A percentile compares a stretch with the other conserved stretches of the same genome.
Conservation (phyloP, 768 basidiomycete species). For the Lactarius sp. region DNA sequence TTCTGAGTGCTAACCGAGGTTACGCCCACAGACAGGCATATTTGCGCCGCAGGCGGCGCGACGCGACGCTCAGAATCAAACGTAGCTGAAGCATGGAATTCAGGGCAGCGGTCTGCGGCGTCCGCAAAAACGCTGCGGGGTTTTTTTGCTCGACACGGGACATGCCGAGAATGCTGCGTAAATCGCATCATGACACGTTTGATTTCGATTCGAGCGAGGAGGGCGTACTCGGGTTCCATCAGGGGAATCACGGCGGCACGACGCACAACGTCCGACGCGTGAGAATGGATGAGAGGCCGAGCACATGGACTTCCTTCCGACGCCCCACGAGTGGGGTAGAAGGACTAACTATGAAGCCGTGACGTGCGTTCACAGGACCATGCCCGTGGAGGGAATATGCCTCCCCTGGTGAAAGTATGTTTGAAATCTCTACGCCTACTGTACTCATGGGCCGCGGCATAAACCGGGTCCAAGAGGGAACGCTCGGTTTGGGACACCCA, state of each 20-base stretch:
- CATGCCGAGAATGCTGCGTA: slow-evolving; percentile 16
- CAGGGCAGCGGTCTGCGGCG: slow-evolving; percentile 11
- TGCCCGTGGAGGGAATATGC: neutral
- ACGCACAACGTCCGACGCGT: slow-evolving; percentile 10
- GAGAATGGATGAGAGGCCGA: neutral
- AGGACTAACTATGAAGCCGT: neutral
- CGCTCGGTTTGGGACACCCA: slow-evolving; percentile 8
- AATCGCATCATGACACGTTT: slow-evolving; percentile 22
- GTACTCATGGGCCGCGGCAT: slow-evolving; percentile 10
- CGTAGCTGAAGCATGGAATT: slow-evolving; percentile 15
- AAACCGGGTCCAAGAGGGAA: neutral
- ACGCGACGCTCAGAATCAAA: slow-evolving; percentile 16
- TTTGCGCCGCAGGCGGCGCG: slow-evolving; percentile 7
- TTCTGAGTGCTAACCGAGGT: slow-evolving; percentile 12
- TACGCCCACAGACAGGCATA: neutral
- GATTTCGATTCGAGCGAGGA: slow-evolving; percentile 14
- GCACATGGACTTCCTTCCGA: neutral
- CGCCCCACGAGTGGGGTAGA: neutral
- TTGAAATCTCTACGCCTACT: neutral
- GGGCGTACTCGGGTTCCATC: slow-evolving; percentile 7
- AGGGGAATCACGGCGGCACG: slow-evolving; percentile 9
- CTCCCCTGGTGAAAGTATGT: neutral
- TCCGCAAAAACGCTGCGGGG: slow-evolving; percentile 3
- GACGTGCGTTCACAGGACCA: neutral
- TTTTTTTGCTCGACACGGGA: slow-evolving; percentile 7